Evolutionary conservation across 768 basidiomycete species (phyloP).

Genomic region (Lentinula lateritia): DNA sequence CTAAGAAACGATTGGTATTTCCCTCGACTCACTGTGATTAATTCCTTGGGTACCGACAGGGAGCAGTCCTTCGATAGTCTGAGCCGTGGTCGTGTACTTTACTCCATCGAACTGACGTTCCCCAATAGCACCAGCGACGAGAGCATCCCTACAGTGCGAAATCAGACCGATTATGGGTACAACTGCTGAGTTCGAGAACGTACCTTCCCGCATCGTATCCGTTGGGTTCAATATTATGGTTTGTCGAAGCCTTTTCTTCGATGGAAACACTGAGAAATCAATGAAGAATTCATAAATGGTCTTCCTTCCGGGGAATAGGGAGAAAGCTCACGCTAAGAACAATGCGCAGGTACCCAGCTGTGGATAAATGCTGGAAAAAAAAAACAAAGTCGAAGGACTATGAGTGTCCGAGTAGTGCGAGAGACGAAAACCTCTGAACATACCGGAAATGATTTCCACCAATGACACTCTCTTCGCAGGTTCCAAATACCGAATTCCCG

Average conservation of each 20-base stretch:
- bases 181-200: neutral
- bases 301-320: conserved; percentile 44
- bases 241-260: conserved; percentile 25
- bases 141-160: conserved; percentile 15
- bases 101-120: conserved; percentile 24
- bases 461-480: conserved; percentile 61
- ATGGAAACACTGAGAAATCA: neutral
- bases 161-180: no score
- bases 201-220: conserved; percentile 51
- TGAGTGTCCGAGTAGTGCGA: no score
- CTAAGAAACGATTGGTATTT: neutral
- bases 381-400: no score
- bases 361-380: neutral
- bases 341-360: conserved; percentile 37
- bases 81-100: conserved; percentile 30
- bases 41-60: conserved; percentile 33
- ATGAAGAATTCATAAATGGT: conserved; percentile 2
- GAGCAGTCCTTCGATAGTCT: conserved; percentile 37
- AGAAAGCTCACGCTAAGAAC: conserved; percentile 39
- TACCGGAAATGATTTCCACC: conserved; percentile 70
- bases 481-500: conserved; percentile 58
- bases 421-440: neutral
- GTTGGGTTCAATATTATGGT: conserved; percentile 45
- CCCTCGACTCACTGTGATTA: conserved; percentile 40
- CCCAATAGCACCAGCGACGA: conserved; percentile 34